phyloP scores from a whole-genome alignment of 2,329 filamentous ascomycete genomes.

The Alternaria arbusti region DNA sequence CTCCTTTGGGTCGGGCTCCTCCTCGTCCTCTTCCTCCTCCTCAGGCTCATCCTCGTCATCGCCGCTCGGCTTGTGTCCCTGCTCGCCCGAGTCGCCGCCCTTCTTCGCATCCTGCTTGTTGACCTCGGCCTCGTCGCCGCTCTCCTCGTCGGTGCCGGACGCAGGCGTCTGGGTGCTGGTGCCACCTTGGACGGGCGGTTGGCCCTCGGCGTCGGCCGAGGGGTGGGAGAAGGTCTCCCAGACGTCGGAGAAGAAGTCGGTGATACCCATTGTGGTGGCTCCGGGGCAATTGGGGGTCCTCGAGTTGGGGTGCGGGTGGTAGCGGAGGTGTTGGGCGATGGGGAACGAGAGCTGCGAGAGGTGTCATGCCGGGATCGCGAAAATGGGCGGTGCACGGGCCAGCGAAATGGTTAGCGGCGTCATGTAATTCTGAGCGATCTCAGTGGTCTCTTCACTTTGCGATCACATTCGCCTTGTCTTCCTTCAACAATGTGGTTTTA shows the following conservation, averaged over 20 bases:
- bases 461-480: not conserved
- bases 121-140: conserved; percentile 49
- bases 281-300: conserved; percentile 43
- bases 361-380: conserved; percentile 30
- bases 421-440: conserved; percentile 27
- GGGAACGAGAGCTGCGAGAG: conserved; percentile 25
- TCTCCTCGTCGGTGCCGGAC: conserved; percentile 54
- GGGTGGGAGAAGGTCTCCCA: conserved; percentile 67
- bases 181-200: conserved; percentile 48
- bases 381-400: conserved; percentile 23
- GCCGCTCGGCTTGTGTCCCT: conserved; percentile 56
- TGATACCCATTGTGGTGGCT: conserved; percentile 63
- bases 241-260: conserved; percentile 69
- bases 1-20: conserved; percentile 85
- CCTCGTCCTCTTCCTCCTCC: conserved; percentile 83
- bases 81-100: conserved; percentile 52
- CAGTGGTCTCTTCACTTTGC: conserved; percentile 20
- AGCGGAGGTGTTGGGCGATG: conserved; percentile 20
- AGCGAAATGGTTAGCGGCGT: conserved; percentile 27
- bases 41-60: conserved; percentile 72
- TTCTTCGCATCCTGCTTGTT: conserved; percentile 52
- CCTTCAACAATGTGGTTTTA: not conserved
- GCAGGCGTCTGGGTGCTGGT: conserved; percentile 46
- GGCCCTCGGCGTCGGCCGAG: conserved; percentile 53
- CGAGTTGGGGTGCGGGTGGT: conserved; percentile 17